These are phyloP conservation scores for Barnettozyma pratensis DNA, from an alignment of 805 yeast species.

Conservation along the genomic window DNA sequence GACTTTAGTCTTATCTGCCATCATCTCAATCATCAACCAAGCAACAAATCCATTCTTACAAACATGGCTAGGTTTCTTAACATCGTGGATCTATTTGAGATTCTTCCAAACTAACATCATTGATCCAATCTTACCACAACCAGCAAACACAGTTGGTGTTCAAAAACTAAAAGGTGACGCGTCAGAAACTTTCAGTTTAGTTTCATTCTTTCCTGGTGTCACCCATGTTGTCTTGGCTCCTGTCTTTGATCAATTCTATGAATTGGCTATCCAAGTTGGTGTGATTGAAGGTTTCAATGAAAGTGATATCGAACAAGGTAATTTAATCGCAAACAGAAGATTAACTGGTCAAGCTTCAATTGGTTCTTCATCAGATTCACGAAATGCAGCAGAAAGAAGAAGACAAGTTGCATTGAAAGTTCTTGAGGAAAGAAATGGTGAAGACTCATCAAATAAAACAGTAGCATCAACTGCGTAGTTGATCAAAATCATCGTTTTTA, in stretches of 20 bases:
- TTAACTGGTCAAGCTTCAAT: constrained; percentile 17
- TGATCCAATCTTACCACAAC: constrained; percentile 50
- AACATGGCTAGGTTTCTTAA: constrained; percentile 51
- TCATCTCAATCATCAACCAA: constrained; percentile 25
- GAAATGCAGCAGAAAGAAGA: constrained; percentile 67
- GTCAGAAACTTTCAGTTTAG: constrained; percentile 79
- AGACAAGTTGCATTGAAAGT: constrained; percentile 74
- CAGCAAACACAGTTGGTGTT: constrained; percentile 25
- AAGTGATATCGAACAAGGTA: constrained; percentile 67
- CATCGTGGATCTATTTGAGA: constrained; percentile 73
- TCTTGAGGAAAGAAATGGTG: constrained; percentile 55
- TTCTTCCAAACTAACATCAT: constrained; percentile 59
- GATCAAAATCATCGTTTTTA: background rate
- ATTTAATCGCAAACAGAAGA: constrained; percentile 64
- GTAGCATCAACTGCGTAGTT: background rate
- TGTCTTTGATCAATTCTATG: constrained; percentile 40
- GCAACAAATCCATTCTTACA: constrained; percentile 52
- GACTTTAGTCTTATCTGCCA: constrained; percentile 25
- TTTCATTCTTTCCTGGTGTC: constrained; percentile 75
- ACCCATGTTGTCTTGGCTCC: constrained; percentile 47
- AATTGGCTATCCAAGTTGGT: constrained; percentile 36
- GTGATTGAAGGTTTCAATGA: constrained; percentile 59
- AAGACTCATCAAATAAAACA: background rate
- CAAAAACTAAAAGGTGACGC: constrained; percentile 70
- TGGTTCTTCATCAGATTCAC: constrained; percentile 26